Evolutionary conservation across 1,284 basidiomycete genomes (phyloP).

Genomic region (Amylostereum areolatum): DNA sequence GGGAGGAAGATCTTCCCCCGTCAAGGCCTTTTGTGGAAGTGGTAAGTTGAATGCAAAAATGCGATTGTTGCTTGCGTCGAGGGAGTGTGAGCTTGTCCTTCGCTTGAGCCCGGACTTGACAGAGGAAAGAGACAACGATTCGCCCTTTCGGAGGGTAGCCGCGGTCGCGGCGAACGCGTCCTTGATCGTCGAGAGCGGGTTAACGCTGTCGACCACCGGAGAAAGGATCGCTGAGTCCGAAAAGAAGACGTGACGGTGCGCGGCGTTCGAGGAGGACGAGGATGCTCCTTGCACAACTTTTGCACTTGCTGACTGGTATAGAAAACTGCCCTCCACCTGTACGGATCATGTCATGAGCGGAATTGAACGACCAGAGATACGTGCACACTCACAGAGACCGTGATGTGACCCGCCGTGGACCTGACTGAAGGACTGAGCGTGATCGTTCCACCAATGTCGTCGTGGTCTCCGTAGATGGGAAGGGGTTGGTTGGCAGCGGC

Average conservation of each 20-base stretch:
- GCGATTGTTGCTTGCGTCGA: slow-evolving; percentile 19
- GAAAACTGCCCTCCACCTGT: slow-evolving; percentile 60
- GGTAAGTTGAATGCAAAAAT: slow-evolving; percentile 54
- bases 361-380: not conserved
- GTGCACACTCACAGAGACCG: slow-evolving; percentile 41
- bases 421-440: slow-evolving; percentile 44
- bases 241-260: slow-evolving; percentile 51
- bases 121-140: slow-evolving; percentile 36
- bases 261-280: slow-evolving; percentile 19
- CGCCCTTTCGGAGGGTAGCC: slow-evolving; percentile 21
- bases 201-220: slow-evolving; percentile 27
- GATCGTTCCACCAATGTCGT: slow-evolving; percentile 54
- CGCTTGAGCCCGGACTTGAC: slow-evolving; percentile 20
- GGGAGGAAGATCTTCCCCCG: slow-evolving; percentile 55
- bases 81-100: slow-evolving; percentile 18
- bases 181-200: slow-evolving; percentile 39
- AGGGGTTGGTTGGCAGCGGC: slow-evolving; percentile 29
- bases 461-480: slow-evolving; percentile 55
- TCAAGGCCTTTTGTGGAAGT: slow-evolving; percentile 41
- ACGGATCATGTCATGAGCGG: not conserved
- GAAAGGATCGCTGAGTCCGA: slow-evolving; percentile 44
- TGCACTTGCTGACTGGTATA: slow-evolving; percentile 34
- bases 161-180: slow-evolving; percentile 37
- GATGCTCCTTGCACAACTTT: slow-evolving; percentile 21
- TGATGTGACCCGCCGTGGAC: slow-evolving; percentile 46